phyloP scores from a whole-genome alignment of 2,329 filamentous ascomycete genomes.

The Ceratocystis cacaofunesta region DNA sequence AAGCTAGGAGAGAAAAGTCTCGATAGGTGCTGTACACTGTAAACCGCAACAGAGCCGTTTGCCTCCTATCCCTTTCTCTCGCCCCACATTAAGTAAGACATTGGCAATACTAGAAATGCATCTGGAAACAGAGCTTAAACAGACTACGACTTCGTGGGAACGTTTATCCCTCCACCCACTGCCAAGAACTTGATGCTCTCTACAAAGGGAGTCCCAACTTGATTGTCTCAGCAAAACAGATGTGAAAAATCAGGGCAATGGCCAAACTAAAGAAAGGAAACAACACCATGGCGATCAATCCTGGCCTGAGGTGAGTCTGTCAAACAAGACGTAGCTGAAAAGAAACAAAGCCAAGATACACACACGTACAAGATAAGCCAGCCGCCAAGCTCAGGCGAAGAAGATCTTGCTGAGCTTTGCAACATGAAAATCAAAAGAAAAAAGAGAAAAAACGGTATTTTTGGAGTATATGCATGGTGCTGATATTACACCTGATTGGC shows the following conservation, averaged over 20 bases:
- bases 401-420: neutral
- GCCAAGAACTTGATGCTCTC: neutral
- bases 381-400: neutral
- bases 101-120: conserved; percentile 4
- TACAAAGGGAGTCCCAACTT: neutral
- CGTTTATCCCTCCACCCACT: neutral
- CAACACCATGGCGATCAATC: neutral
- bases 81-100: neutral
- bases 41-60: too few relatives aligned
- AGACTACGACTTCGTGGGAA: neutral
- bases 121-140: conserved; percentile 9
- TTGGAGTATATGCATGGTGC: neutral
- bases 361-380: neutral
- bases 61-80: neutral
- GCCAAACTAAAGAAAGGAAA: neutral
- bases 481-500: neutral
- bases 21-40: too few relatives aligned
- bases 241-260: conserved; percentile 1
- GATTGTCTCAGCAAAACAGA: neutral
- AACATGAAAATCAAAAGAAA: neutral
- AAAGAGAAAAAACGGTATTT: too few relatives aligned
- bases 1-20: neutral
- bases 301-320: neutral
- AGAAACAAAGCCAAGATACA: neutral
- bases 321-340: neutral